Percentiles rank a stretch among this genome's conserved stretches.
Evolutionary conservation across 192 early-diverging fungal genomes (phyloP).

Genomic region (Umbelopsis sp.): DNA sequence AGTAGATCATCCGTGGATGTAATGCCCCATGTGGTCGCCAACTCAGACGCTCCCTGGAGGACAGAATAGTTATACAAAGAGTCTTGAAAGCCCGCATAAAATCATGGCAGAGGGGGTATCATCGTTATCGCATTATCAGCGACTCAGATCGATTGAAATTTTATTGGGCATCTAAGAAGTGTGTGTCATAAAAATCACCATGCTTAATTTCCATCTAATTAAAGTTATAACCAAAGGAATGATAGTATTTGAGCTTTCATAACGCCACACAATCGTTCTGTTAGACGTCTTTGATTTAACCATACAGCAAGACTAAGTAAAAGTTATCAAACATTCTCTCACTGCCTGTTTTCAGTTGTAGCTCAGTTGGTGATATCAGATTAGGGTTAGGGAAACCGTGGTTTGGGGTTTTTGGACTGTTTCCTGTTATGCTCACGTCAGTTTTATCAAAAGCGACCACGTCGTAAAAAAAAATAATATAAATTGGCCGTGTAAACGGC

Average conservation of each 20-base stretch:
- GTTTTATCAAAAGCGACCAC: neutral
- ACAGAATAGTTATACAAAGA: no score
- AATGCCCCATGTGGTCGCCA: no score
- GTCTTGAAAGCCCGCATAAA: neutral
- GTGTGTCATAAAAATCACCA: neutral
- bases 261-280: no score
- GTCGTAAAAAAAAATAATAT: neutral
- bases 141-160: constrained; percentile 14
- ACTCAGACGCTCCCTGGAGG: no score
- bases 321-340: neutral
- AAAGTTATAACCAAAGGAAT: neutral
- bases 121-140: constrained; percentile 18
- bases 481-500: neutral
- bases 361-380: constrained; percentile 16
- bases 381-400: constrained; percentile 11
- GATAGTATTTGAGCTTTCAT: no score
- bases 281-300: no score
- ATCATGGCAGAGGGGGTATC: no score
- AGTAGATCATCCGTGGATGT: no score
- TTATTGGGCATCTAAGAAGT: neutral
- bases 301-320: no score
- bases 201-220: neutral
- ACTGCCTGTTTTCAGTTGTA: neutral
- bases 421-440: constrained; percentile 5
- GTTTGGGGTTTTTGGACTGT: constrained; percentile 17